Evolutionary conservation across 1,139 yeast species (phyloP).

Genomic region (Arxiozyma bovina): DNA sequence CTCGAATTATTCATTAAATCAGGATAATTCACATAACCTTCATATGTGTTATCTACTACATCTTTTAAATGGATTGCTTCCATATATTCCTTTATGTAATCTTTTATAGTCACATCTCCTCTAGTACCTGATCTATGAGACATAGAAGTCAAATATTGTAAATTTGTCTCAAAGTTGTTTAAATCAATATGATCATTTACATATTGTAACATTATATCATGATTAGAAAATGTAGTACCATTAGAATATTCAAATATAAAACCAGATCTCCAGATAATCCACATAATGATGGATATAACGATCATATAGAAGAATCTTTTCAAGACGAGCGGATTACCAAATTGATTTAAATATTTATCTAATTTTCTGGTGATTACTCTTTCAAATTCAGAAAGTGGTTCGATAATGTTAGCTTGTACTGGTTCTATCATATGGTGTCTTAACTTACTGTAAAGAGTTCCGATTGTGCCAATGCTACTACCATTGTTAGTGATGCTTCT

Average conservation of each 20-base stretch:
- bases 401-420: conserved; percentile 17
- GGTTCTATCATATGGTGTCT: conserved; percentile 18
- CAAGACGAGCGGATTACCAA: conserved; percentile 82
- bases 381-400: conserved; percentile 24
- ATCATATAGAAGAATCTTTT: conserved; percentile 66
- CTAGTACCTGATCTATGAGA: conserved; percentile 84
- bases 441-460: neutral
- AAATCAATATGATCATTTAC: conserved; percentile 46
- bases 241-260: conserved; percentile 41
- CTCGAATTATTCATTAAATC: neutral
- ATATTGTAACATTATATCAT: conserved; percentile 41
- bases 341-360: conserved; percentile 49
- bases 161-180: conserved; percentile 54
- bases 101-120: conserved; percentile 67
- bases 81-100: conserved; percentile 54
- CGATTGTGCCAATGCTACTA: conserved; percentile 8
- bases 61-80: conserved; percentile 45
- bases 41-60: conserved; percentile 44
- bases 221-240: conserved; percentile 59
- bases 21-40: conserved; percentile 55
- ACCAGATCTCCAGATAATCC: conserved; percentile 46
- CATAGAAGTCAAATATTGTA: conserved; percentile 72
- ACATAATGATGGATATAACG: conserved; percentile 49
- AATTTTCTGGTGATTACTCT: conserved; percentile 35
- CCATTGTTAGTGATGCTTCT: conserved; percentile 4